Evolutionary conservation across 2,329 filamentous ascomycete genomes (phyloP).

Genomic region (Exophiala phaeomuriformis): DNA sequence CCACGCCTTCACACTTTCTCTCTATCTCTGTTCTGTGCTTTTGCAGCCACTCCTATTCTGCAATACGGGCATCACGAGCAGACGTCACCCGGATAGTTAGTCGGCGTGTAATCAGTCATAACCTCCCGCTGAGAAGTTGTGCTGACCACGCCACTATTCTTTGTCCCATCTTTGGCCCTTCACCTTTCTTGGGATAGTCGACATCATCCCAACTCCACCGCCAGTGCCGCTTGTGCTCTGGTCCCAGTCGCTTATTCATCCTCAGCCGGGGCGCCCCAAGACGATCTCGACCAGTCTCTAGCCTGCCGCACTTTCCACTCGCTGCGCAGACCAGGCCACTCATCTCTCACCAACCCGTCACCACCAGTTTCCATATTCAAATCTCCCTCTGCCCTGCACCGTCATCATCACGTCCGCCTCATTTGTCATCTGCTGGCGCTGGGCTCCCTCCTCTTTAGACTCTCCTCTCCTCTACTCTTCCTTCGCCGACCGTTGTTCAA

Average conservation of each 20-base stretch:
- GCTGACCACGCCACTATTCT: background rate
- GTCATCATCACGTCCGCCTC: background rate
- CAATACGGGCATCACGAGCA: too few relatives aligned
- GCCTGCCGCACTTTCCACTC: background rate
- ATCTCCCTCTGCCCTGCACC: background rate
- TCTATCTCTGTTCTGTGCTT: too few relatives aligned
- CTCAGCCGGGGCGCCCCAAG: background rate
- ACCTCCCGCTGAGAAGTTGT: background rate
- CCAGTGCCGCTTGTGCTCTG: background rate
- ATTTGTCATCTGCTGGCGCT: constrained; percentile 5
- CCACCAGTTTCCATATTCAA: background rate
- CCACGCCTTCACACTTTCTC: too few relatives aligned
- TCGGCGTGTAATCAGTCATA: too few relatives aligned
- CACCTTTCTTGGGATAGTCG: background rate
- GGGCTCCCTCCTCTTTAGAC: background rate
- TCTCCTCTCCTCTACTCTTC: background rate
- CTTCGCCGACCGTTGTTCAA: background rate
- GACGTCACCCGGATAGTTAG: too few relatives aligned
- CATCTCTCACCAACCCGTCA: background rate
- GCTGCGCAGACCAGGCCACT: background rate
- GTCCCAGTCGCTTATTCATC: constrained; percentile 6
- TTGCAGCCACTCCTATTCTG: too few relatives aligned
- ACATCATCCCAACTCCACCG: background rate
- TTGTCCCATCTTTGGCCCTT: background rate
- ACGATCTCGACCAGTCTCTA: background rate